phyloP scores from a whole-genome alignment of 345 rosid species.

The Litchi chinensis region DNA sequence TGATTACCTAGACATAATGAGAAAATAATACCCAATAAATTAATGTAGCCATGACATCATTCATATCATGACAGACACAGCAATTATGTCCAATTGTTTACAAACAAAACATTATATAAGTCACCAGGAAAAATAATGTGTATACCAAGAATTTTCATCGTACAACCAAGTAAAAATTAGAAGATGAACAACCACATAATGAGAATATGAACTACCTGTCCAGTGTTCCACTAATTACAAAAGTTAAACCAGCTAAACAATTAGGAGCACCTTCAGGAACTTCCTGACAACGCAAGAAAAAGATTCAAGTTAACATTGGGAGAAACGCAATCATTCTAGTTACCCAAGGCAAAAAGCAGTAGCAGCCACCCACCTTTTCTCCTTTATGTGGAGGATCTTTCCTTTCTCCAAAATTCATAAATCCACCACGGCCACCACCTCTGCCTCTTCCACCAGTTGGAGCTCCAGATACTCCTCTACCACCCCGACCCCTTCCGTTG shows the following conservation, averaged over 20 bases:
- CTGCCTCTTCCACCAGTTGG: slow-evolving; percentile 84
- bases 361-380: slow-evolving; percentile 66
- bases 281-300: slow-evolving; percentile 60
- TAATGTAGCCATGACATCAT: slow-evolving; percentile 2
- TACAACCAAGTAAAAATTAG: slow-evolving; percentile 10
- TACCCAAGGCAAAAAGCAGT: slow-evolving; percentile 7
- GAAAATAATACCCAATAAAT: neutral
- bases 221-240: slow-evolving; percentile 98
- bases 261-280: slow-evolving; percentile 94
- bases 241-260: slow-evolving; percentile 85
- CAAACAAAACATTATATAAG: neutral
- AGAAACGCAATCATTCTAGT: neutral
- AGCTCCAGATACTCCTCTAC: slow-evolving; percentile 66
- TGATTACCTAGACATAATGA: neutral
- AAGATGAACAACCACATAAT: slow-evolving; percentile 1
- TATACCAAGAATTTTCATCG: neutral
- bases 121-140: neutral
- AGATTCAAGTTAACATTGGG: slow-evolving; percentile 22
- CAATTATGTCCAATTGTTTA: neutral
- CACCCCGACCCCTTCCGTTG: slow-evolving; percentile 81
- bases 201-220: slow-evolving; percentile 67
- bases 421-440: slow-evolving; percentile 90
- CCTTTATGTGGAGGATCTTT: slow-evolving; percentile 99
- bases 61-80: slow-evolving; percentile 1
- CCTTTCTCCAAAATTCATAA: slow-evolving; percentile 92